phyloP scores from a whole-genome alignment of 352 stramenopile genomes.

The Aphanomyces invadans region DNA sequence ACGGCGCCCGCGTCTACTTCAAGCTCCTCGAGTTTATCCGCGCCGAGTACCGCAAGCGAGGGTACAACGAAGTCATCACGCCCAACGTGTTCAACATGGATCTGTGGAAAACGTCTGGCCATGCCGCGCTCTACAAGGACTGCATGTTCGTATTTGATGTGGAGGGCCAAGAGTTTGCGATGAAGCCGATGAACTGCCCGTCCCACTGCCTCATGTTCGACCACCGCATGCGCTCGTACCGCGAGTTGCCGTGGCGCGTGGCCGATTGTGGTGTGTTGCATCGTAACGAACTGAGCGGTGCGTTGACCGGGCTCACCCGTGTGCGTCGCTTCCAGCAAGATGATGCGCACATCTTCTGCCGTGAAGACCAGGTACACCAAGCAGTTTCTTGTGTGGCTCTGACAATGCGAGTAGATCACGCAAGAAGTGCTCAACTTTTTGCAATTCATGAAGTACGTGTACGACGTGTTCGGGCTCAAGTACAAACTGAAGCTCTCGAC shows the following conservation, averaged over 20 bases:
- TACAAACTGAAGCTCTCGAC: slow-evolving; percentile 97
- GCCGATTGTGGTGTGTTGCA: slow-evolving; percentile 99
- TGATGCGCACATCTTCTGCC: slow-evolving; percentile 98
- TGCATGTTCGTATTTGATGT: slow-evolving; percentile 99
- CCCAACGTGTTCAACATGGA: slow-evolving; percentile 98
- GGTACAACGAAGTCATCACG: slow-evolving; percentile 93
- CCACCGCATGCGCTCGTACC: slow-evolving; percentile 89
- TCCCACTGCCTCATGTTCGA: slow-evolving; percentile 98
- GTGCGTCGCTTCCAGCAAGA: slow-evolving; percentile 97
- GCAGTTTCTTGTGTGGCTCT: too few species aligned
- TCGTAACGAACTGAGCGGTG: slow-evolving; percentile 93
- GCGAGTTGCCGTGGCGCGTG: slow-evolving; percentile 94
- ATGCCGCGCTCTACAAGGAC: slow-evolving; percentile 97
- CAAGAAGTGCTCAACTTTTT: slow-evolving; percentile 85
- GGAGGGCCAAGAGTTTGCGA: slow-evolving; percentile 89
- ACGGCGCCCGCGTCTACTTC: slow-evolving; percentile 96
- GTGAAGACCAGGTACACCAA: slow-evolving; percentile 94
- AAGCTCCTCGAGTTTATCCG: slow-evolving; percentile 97
- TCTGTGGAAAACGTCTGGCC: slow-evolving; percentile 94
- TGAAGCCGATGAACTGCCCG: slow-evolving; percentile 99
- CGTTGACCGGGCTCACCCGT: slow-evolving; percentile 94
- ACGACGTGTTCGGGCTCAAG: slow-evolving; percentile 95
- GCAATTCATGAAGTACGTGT: slow-evolving; percentile 97
- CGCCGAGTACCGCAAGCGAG: slow-evolving; percentile 56
- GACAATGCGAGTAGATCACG: slow-evolving; percentile 46